Evolutionary conservation across 164 flowering plant species (phyloP).

Genomic region (Sextonia rubra): DNA sequence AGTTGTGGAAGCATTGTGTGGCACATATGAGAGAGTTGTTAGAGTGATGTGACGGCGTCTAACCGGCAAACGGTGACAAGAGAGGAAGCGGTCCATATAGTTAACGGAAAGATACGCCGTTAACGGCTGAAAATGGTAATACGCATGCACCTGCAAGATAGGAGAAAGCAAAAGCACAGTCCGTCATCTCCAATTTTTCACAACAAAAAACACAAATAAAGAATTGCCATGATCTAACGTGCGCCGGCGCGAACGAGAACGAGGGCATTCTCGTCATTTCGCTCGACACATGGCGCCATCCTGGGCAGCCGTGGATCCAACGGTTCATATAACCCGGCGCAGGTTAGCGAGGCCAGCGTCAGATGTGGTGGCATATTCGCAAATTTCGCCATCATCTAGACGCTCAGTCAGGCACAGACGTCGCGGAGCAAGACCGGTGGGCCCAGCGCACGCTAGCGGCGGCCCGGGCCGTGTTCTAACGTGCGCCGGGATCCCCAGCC

Average conservation of each 20-base stretch:
- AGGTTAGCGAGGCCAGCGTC: not conserved
- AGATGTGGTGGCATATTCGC: not conserved
- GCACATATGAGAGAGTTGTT: not conserved
- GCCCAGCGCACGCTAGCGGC: not conserved
- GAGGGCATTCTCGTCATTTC: not conserved
- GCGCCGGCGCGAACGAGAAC: not conserved
- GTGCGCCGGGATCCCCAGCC: not conserved
- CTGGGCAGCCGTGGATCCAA: no score
- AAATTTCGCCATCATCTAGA: not conserved
- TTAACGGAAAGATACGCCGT: constrained; percentile 93
- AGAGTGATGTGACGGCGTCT: constrained; percentile 21
- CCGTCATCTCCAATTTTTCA: not conserved
- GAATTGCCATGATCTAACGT: constrained; percentile 3
- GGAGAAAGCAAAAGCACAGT: not conserved
- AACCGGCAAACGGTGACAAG: constrained; percentile 69
- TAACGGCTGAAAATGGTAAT: constrained; percentile 66
- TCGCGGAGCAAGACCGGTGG: no score
- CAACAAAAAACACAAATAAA: not conserved
- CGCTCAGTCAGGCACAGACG: no score
- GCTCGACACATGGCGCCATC: no score
- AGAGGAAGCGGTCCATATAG: constrained; percentile 84
- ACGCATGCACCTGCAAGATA: constrained; percentile 62
- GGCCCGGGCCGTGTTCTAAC: not conserved
- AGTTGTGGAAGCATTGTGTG: not conserved
- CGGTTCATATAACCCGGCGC: not conserved